These are phyloP conservation scores for Paraglomus occultum DNA, from an alignment of 192 early-diverging fungal genomes.

Conservation along the genomic window DNA sequence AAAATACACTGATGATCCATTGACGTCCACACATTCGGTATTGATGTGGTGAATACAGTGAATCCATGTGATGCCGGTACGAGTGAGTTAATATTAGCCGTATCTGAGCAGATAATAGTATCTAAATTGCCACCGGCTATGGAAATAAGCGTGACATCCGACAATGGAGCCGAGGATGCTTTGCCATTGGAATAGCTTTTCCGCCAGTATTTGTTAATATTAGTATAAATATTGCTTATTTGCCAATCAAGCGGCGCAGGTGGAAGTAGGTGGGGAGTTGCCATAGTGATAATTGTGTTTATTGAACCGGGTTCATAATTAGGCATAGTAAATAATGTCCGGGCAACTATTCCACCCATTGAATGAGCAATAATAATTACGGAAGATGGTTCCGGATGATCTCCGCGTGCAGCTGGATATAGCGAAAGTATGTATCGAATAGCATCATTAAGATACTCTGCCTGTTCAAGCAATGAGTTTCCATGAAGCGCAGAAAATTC, in stretches of 20 bases:
- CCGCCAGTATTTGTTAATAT: constrained; percentile 71
- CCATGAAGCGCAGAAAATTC: constrained; percentile 90
- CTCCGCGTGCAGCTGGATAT: constrained; percentile 51
- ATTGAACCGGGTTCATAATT: constrained; percentile 72
- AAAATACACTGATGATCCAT: constrained; percentile 84
- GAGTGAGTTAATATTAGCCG: constrained; percentile 64
- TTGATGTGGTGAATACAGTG: constrained; percentile 70
- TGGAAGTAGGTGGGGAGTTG: constrained; percentile 83
- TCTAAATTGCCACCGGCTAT: constrained; percentile 91
- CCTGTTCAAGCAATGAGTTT: constrained; percentile 81
- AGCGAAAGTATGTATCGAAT: constrained; percentile 73
- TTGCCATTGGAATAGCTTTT: constrained; percentile 37
- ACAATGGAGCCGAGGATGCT: constrained; percentile 33
- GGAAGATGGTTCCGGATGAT: constrained; percentile 54
- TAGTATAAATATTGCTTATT: constrained; percentile 61
- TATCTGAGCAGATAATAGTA: constrained; percentile 77
- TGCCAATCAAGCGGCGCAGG: constrained; percentile 69
- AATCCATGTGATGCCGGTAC: constrained; percentile 69
- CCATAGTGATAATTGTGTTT: constrained; percentile 80
- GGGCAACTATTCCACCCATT: constrained; percentile 96
- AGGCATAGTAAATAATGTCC: constrained; percentile 65
- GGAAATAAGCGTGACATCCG: constrained; percentile 73
- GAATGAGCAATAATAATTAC: constrained; percentile 90
- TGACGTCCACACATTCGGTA: constrained; percentile 86
- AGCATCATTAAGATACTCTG: constrained; percentile 78